Conservation (phyloP, 805 yeast genomes). For the Candida adriatica region DNA sequence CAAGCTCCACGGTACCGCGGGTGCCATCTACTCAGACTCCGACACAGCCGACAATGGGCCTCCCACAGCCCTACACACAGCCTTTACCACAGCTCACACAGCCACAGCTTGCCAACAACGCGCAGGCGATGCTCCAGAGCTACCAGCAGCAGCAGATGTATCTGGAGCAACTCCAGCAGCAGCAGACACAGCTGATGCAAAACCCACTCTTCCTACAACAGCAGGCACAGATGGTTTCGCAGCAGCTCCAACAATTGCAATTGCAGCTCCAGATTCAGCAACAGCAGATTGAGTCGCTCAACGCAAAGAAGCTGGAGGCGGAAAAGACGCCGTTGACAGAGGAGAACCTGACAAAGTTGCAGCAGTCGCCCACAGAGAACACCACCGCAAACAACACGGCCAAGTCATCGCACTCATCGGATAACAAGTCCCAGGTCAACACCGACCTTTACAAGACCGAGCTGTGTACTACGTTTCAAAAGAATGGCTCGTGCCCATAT, state of each 20-base stretch:
- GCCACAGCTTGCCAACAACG: constrained; percentile 1
- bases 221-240: constrained; percentile 21
- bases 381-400: constrained; percentile 1
- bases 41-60: background rate
- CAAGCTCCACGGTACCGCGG: constrained; percentile 1
- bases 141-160: constrained; percentile 20
- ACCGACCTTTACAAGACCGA: constrained; percentile 85
- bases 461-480: constrained; percentile 71
- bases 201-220: constrained; percentile 21
- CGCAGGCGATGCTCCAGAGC: constrained; percentile 13
- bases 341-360: constrained; percentile 19
- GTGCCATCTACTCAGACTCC: no score
- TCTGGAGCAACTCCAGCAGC: constrained; percentile 17
- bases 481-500: constrained; percentile 72
- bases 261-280: constrained; percentile 23
- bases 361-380: constrained; percentile 8
- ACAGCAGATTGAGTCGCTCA: constrained; percentile 25
- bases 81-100: background rate
- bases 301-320: constrained; percentile 9
- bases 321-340: constrained; percentile 19
- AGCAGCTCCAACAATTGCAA: constrained; percentile 22
- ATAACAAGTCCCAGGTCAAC: constrained; percentile 22
- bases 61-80: background rate
- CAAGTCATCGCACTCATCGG: constrained; percentile 7
- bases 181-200: constrained; percentile 12